Percentiles rank a stretch among this genome's conserved stretches.
Conservation (phyloP, 352 stramenopile genomes). For the Globisporangium megalacanthum region DNA sequence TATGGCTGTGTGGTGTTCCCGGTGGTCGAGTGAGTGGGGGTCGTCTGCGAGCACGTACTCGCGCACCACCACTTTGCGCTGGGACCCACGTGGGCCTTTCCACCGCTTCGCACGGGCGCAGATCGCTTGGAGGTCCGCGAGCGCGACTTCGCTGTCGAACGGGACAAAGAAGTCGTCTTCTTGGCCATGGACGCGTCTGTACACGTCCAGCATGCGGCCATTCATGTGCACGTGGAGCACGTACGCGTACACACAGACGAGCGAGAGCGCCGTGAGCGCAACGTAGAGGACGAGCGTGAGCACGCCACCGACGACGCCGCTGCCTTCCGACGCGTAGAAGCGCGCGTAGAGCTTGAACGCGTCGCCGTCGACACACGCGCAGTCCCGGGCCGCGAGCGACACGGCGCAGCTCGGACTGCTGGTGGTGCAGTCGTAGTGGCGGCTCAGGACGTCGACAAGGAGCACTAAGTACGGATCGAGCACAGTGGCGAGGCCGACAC, state of each 20-base stretch:
- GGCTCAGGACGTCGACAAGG: conserved; percentile 59
- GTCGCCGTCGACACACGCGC: conserved; percentile 76
- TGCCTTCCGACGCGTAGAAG: conserved; percentile 66
- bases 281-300: conserved; percentile 75
- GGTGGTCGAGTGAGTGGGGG: not conserved
- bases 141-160: conserved; percentile 83
- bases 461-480: conserved; percentile 84
- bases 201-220: conserved; percentile 86
- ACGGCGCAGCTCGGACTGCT: conserved; percentile 26
- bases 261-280: conserved; percentile 46
- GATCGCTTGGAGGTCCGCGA: conserved; percentile 64
- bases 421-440: conserved; percentile 75
- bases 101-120: conserved; percentile 57
- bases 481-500: conserved; percentile 63
- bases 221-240: conserved; percentile 88
- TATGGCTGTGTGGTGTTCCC: conserved; percentile 20
- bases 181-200: conserved; percentile 66
- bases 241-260: conserved; percentile 67
- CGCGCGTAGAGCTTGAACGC: conserved; percentile 87
- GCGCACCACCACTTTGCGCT: conserved; percentile 76
- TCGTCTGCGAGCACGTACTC: conserved; percentile 79
- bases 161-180: conserved; percentile 81
- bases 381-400: conserved; percentile 32
- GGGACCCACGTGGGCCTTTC: conserved; percentile 46
- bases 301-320: conserved; percentile 72